phyloP scores from a whole-genome alignment of 352 stramenopile species.

The Globisporangium yorkense region DNA sequence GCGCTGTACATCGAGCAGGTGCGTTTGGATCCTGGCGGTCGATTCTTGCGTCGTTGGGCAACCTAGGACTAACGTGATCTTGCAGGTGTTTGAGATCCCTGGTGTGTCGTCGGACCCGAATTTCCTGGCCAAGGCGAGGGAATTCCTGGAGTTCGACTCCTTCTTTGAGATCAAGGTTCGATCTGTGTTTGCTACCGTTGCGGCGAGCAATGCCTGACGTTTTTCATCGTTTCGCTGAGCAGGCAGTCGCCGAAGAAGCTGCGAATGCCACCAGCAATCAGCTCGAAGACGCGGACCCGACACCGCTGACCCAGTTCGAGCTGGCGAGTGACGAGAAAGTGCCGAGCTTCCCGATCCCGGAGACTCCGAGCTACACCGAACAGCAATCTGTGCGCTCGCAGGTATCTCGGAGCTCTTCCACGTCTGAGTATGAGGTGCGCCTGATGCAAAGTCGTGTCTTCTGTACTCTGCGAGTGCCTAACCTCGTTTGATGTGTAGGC shows the following conservation, averaged over 20 bases:
- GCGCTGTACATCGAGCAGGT: conserved; percentile 66
- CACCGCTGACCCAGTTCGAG: background rate
- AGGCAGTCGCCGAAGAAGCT: background rate
- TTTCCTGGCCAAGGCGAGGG: conserved; percentile 36
- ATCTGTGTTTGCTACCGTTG: background rate
- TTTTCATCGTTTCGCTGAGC: background rate
- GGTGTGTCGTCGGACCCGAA: conserved; percentile 32
- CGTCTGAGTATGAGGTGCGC: conserved; percentile 3
- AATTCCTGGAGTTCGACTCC: conserved; percentile 55
- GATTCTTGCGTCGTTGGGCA: conserved; percentile 1
- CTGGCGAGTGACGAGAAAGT: background rate
- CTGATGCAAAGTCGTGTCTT: background rate
- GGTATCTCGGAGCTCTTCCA: background rate
- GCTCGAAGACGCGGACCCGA: background rate
- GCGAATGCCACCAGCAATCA: background rate
- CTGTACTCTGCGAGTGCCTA: too few relatives aligned
- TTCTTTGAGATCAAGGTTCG: conserved; percentile 68
- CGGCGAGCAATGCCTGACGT: background rate
- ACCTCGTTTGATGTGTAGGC: background rate
- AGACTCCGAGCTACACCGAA: background rate
- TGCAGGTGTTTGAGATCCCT: conserved; percentile 47
- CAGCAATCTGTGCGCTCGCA: background rate
- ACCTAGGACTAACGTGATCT: background rate
- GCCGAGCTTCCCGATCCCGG: background rate
- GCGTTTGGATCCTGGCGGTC: background rate